These are phyloP conservation scores for Bisporella sp. DNA, from an alignment of 2,329 filamentous ascomycete species.

Conservation along the genomic window DNA sequence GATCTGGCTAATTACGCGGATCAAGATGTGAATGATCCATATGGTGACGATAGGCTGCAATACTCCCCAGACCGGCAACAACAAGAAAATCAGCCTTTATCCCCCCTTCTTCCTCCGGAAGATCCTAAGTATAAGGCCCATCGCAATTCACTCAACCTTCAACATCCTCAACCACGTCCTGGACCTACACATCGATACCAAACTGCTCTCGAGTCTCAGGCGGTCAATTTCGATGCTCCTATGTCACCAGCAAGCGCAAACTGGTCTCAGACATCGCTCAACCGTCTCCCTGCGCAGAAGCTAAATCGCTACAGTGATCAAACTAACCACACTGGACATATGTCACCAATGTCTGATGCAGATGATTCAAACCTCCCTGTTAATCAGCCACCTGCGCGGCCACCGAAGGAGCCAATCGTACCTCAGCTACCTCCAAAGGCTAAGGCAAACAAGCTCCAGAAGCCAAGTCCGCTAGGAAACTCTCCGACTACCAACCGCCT, in stretches of 20 bases:
- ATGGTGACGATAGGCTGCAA: slow-evolving; percentile 54
- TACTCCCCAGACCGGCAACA: slow-evolving; percentile 44
- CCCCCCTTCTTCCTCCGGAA: slow-evolving; percentile 33
- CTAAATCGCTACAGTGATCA: slow-evolving; percentile 39
- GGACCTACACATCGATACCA: slow-evolving; percentile 70
- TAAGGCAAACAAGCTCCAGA: slow-evolving; percentile 44
- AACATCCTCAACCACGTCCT: slow-evolving; percentile 71
- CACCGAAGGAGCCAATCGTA: slow-evolving; percentile 56
- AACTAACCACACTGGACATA: slow-evolving; percentile 21
- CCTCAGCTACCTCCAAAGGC: slow-evolving; percentile 39
- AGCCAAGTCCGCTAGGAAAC: slow-evolving; percentile 49
- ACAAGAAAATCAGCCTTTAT: slow-evolving; percentile 18
- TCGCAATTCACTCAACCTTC: slow-evolving; percentile 71
- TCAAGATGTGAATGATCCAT: slow-evolving; percentile 41
- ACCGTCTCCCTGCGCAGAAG: slow-evolving; percentile 43
- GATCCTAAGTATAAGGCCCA: slow-evolving; percentile 79
- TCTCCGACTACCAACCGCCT: slow-evolving; percentile 32
- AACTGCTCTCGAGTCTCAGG: slow-evolving; percentile 65
- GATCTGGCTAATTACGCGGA: slow-evolving; percentile 60
- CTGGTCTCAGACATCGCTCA: slow-evolving; percentile 55
- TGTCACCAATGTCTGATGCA: slow-evolving; percentile 26
- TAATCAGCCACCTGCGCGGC: slow-evolving; percentile 46
- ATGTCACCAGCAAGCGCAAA: slow-evolving; percentile 54
- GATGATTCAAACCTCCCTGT: slow-evolving; percentile 28
- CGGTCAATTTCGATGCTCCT: slow-evolving; percentile 55